Base-by-base conservation (phyloP, 768 basidiomycete genomes). In the Pholiota microspora region DNA sequence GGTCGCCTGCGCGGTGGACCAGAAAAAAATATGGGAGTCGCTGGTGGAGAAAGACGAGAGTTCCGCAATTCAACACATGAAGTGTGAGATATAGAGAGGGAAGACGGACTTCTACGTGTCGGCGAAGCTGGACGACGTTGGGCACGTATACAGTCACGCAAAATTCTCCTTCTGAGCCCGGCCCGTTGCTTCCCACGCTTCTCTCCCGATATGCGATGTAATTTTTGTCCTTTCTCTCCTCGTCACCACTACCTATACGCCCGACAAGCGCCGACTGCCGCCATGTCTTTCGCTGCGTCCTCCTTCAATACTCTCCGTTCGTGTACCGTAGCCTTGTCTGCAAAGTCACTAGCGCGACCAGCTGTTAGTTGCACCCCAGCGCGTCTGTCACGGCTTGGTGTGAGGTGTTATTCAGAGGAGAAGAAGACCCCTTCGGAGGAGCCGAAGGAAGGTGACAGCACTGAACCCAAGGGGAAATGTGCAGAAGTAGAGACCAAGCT, bases 361-460 rank as follows among this genome's bases (percentile, higher is more conserved):
- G 58, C 74, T 27, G 59, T 80, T 50, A 69, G 73, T 51, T 77
- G 78, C 48, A 61, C 56, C 53, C 57, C 59, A 21, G 56, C 64
- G 48, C 70, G 66, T 47, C 51, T 63, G 36, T 67, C 71, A 10
- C 62, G 63, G 12, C 21, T 69, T 15, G 55, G 65, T 36, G 64
- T 67, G 49, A 84, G 89, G 46, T 69, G 71, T 58, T 90, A 86
- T 67, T 88, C 88, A 36, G 83, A 82, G 53, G 76, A 79, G 60
- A 77, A 79, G 59, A 77, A 78, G 57, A 56, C 76, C 5, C 54
- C 76, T 47, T 62, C 45, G 59, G 64, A 64, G 57, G 57, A 66
- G 59, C 59, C 60, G 46, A 63, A 67, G 57, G 66, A 65, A 31
- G 56, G 58, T 36, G 59, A 67, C 46, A 60, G 62, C 56, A 55